Evolutionary conservation across 176 grass and related monocot species (phyloP), one percentile per base, ranked within the genome.

Genomic region (Triticum urartu): DNA sequence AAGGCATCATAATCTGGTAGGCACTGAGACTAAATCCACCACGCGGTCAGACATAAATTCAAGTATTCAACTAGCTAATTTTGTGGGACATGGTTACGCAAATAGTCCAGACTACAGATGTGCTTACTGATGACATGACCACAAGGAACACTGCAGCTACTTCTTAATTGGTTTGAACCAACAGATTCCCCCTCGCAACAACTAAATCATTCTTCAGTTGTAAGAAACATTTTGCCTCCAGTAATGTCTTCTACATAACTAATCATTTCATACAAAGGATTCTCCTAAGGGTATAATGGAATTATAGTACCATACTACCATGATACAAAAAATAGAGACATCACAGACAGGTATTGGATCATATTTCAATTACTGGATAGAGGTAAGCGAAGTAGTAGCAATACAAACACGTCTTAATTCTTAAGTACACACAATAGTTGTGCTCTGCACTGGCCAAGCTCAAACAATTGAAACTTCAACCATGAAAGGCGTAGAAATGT

Each of bases 371-470:
- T 20, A 84, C 10, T 83, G 50, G 22, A 70, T 60, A 85, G 35
- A 83, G 30, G 15, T 39, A n/a, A 5, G 42, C 32, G 11, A 81
- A 68, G 21, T 28, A 38, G 60, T 22, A 62, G 45, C 13, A 48
- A 75, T 69, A 91, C 81, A 80, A 4, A 1, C 68, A 85, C 14
- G 63, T 68, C 28, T 81, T 60, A 56, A 59, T 59, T 59, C 54
- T 59, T 9, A 59, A 67, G 81, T 88, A 52, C 52, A 70, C 62
- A 85, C 25, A 33, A 15, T 50, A 24, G 80, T 35, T 60, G 8
- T 64, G 36, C 43, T 60, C 70, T 82, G 72, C 72, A 83, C 73
- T 79, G 83, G 66, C 45, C 68, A 79, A 88, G 75, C 67, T 83
- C 36, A 45, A 82, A 80, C 60, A 79, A 52, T 14, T 7, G 58